These are phyloP conservation scores for Candida neerlandica DNA, from an alignment of 1,139 yeast species.

Conservation along the genomic window DNA sequence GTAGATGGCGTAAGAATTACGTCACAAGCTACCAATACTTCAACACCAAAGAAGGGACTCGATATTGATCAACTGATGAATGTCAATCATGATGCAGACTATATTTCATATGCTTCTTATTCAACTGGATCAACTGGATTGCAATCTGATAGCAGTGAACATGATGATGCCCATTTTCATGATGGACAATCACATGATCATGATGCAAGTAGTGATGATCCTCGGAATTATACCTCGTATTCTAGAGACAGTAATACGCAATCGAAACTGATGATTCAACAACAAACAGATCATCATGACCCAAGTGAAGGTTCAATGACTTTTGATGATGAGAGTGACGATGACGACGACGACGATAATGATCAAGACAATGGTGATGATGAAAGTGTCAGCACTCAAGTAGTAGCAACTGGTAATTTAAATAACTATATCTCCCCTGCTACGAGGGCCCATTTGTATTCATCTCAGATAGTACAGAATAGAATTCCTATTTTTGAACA, in stretches of 20 bases:
- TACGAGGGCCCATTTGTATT: background rate
- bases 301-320: slow-evolving; percentile 27
- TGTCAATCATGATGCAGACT: slow-evolving; percentile 24
- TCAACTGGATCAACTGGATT: slow-evolving; percentile 26
- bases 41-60: slow-evolving; percentile 36
- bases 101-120: slow-evolving; percentile 33
- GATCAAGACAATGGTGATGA: background rate
- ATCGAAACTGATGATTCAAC: slow-evolving; percentile 14
- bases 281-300: slow-evolving; percentile 13
- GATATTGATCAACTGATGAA: slow-evolving; percentile 13
- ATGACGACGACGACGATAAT: background rate
- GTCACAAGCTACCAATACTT: slow-evolving; percentile 35
- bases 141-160: slow-evolving; percentile 17
- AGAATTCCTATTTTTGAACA: slow-evolving; percentile 8
- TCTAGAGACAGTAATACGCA: slow-evolving; percentile 7
- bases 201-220: slow-evolving; percentile 8
- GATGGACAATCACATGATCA: slow-evolving; percentile 9
- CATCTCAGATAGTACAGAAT: slow-evolving; percentile 1
- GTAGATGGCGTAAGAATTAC: slow-evolving; percentile 9
- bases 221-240: slow-evolving; percentile 32
- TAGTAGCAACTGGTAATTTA: background rate
- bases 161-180: too few relatives aligned
- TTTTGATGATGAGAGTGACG: slow-evolving; percentile 24
- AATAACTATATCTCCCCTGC: slow-evolving; percentile 1
- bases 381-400: background rate